Percentiles rank a stretch among this genome's conserved stretches.
Conservation (phyloP, 805 yeast species). For the Kazachstania viticola region DNA sequence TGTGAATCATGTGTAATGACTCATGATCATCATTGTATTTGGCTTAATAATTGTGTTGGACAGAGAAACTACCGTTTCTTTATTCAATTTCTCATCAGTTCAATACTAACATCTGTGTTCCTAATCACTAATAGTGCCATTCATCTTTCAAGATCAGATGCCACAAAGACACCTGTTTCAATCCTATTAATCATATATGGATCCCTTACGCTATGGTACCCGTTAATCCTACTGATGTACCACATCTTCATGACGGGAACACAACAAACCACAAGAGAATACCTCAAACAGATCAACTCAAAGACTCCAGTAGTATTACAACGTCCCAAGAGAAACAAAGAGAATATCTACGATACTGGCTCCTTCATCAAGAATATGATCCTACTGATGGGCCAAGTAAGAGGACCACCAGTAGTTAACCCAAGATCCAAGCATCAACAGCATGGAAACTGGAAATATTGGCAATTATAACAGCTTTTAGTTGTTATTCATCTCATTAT, state of each 20-base stretch:
- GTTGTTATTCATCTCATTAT: not conserved
- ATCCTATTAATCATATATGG: constrained; percentile 44
- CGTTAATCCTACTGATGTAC: constrained; percentile 38
- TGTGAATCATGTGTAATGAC: constrained; percentile 53
- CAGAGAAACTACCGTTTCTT: constrained; percentile 58
- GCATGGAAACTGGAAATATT: too few relatives aligned
- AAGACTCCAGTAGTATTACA: constrained; percentile 24
- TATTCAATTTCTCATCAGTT: constrained; percentile 35
- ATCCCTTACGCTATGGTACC: constrained; percentile 39
- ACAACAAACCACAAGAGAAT: constrained; percentile 67
- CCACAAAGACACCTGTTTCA: constrained; percentile 28
- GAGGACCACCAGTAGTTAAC: constrained; percentile 29
- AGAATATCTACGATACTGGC: constrained; percentile 30
- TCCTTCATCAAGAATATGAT: constrained; percentile 24
- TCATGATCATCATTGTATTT: constrained; percentile 62
- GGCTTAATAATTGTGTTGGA: constrained; percentile 71
- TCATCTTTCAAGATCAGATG: constrained; percentile 10
- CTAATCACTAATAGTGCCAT: constrained; percentile 15
- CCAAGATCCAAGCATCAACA: too few relatives aligned
- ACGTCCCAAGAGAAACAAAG: constrained; percentile 11
- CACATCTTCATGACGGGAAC: constrained; percentile 45
- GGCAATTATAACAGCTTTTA: too few relatives aligned
- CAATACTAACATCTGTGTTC: constrained; percentile 23
- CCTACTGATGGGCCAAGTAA: constrained; percentile 26
- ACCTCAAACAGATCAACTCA: constrained; percentile 36